These are phyloP conservation scores for Zygosaccharomyces bisporus DNA, from an alignment of 805 yeast species.

Conservation along the genomic window DNA sequence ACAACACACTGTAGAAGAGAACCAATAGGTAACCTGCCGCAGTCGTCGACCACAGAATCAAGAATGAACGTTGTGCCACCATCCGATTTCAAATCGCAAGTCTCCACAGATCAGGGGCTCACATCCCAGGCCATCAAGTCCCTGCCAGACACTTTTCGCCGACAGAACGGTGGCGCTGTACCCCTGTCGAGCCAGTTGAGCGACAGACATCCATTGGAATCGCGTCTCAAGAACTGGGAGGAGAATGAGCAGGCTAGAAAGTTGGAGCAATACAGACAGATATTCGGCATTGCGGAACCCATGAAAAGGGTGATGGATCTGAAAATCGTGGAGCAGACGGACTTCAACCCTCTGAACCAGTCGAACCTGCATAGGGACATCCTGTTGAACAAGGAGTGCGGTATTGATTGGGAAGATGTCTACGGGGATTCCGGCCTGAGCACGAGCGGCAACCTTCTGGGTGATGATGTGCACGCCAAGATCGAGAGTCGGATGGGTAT, in stretches of 20 bases:
- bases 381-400: constrained; percentile 67
- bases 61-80: constrained; percentile 54
- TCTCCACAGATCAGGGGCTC: constrained; percentile 49
- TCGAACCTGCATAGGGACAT: constrained; percentile 66
- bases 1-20: neutral
- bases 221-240: constrained; percentile 77
- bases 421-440: constrained; percentile 46
- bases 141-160: constrained; percentile 63
- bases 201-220: constrained; percentile 82
- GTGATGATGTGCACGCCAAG: constrained; percentile 63
- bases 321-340: constrained; percentile 63
- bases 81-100: constrained; percentile 41
- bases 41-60: neutral
- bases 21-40: no score
- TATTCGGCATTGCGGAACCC: constrained; percentile 93
- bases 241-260: constrained; percentile 62
- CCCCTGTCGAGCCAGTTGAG: constrained; percentile 56
- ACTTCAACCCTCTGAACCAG: constrained; percentile 58
- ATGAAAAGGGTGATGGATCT: constrained; percentile 88
- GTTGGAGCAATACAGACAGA: constrained; percentile 73
- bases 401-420: constrained; percentile 91
- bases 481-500: constrained; percentile 63
- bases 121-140: constrained; percentile 58
- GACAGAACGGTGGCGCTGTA: constrained; percentile 58
- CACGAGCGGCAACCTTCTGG: constrained; percentile 39